Evolutionary conservation across 2,329 filamentous ascomycete genomes (phyloP).

Genomic region (Cladosporium sp.): DNA sequence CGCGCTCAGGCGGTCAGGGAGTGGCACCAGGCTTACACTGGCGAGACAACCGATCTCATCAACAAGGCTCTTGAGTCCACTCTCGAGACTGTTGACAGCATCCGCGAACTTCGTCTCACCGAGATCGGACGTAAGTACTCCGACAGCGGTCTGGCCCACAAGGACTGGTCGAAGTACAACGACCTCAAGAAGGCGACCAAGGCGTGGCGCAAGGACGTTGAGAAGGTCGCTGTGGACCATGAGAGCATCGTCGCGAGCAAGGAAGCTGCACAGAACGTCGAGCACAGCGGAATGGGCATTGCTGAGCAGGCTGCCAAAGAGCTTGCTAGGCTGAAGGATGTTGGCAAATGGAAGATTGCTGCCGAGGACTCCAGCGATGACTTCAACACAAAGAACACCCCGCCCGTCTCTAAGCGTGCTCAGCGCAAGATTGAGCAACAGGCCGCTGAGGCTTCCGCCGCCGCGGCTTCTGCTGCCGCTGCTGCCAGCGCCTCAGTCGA

Average conservation of each 20-base stretch:
- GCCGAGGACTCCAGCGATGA: conserved; percentile 71
- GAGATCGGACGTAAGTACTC: conserved; percentile 93
- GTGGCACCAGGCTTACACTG: conserved; percentile 71
- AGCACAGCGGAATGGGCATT: conserved; percentile 74
- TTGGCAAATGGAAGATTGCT: conserved; percentile 77
- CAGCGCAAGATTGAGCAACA: conserved; percentile 34
- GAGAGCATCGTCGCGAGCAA: conserved; percentile 66
- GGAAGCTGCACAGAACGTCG: conserved; percentile 62
- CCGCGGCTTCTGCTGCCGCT: conserved; percentile 32
- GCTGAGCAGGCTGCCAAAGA: conserved; percentile 80
- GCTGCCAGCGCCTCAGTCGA: conserved; percentile 30
- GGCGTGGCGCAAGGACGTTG: conserved; percentile 79
- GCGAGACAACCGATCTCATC: conserved; percentile 65
- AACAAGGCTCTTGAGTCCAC: conserved; percentile 73
- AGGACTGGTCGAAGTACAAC: conserved; percentile 96
- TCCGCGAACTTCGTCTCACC: conserved; percentile 78
- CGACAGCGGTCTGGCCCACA: conserved; percentile 93
- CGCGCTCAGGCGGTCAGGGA: conserved; percentile 71
- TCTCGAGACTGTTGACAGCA: conserved; percentile 75
- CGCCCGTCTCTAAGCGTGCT: conserved; percentile 49
- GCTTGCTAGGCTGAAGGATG: conserved; percentile 74
- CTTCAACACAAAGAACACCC: conserved; percentile 66
- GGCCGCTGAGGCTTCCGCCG: conserved; percentile 23
- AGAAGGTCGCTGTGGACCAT: conserved; percentile 70
- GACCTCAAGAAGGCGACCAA: conserved; percentile 77